Evolutionary conservation across 257 asterid species (phyloP), one percentile per base, ranked within the genome.

Genomic region (Scutellaria minor): DNA sequence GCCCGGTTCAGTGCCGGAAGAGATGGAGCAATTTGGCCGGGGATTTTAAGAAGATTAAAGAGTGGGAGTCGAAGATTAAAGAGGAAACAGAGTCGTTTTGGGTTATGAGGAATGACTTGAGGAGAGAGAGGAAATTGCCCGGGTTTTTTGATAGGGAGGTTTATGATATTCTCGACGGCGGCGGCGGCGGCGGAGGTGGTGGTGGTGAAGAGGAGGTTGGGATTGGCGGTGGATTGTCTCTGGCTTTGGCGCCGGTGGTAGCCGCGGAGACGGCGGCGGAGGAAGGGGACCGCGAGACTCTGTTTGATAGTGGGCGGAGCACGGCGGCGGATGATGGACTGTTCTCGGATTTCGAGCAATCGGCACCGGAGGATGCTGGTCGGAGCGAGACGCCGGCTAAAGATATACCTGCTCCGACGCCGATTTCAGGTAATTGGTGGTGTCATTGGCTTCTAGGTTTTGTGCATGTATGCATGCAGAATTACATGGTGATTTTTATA

Each of bases 1-100:
- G 96, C 0, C 96, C 97, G 39, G 96, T 93, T 22, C 98, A 91
- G 96, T 94, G 98, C 88, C 76, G 96, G 83, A 94, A 91, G 82
- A 77, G 98, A 53, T 91, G 98, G 97, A 91, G 97, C 79, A 94
- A 94, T 79, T 74, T 91, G 64, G 94, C 96, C 1, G 97, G 96
- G 0, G 98, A 94, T 64, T 91, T 50, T 53, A 94, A 91, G 88
- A 94, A 89, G 95, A 91, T 94, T 18, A 91, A 86, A 52, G 97
- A 94, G 82, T 94, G 96, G 96, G 98, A 91, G 83, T 68, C 79
- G 13, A 83, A 41, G 76, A 75, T 79, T 1, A 68, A 52, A 76
- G 91, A 86, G 35, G 96, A 84, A 6, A 76, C 87, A 46, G 98
- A 91, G 72, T 94, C 98, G 66, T 94, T 88, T 79, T 94, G 97